phyloP scores from a whole-genome alignment of 2,329 filamentous ascomycete species.

The Cadophora sp. region DNA sequence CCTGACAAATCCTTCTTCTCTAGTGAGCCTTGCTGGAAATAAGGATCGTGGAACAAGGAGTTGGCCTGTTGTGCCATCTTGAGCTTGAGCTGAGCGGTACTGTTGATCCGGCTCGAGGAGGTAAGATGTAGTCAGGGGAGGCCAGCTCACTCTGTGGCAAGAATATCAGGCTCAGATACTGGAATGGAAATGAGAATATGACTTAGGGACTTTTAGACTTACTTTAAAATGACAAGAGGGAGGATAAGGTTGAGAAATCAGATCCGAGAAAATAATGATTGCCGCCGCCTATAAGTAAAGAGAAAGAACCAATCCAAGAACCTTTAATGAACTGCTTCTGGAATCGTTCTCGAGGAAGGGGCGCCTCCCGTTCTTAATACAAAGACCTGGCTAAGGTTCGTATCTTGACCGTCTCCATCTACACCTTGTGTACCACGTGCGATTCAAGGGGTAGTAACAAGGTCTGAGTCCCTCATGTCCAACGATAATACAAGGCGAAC shows the following conservation, averaged over 20 bases:
- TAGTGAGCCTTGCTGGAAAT: conserved; percentile 6
- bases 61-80: not conserved
- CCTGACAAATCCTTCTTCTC: not conserved
- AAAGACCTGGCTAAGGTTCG: not conserved
- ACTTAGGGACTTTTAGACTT: not conserved
- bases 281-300: not conserved
- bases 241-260: not conserved
- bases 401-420: not conserved
- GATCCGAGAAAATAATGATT: not conserved
- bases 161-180: not conserved
- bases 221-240: not conserved
- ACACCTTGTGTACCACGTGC: not conserved
- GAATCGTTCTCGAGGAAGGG: not conserved
- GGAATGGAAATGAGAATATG: not conserved
- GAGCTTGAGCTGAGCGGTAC: conserved; percentile 12
- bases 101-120: conserved; percentile 6
- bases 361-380: not conserved
- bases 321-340: not conserved
- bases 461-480: not conserved
- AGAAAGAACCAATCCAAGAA: not conserved
- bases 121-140: not conserved
- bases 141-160: conserved; percentile 13
- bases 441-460: not conserved
- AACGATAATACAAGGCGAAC: conserved; percentile 1
- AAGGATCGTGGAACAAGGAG: not conserved